Conservation (phyloP, 2,329 filamentous ascomycete genomes). For the Tolypocladium sp. region DNA sequence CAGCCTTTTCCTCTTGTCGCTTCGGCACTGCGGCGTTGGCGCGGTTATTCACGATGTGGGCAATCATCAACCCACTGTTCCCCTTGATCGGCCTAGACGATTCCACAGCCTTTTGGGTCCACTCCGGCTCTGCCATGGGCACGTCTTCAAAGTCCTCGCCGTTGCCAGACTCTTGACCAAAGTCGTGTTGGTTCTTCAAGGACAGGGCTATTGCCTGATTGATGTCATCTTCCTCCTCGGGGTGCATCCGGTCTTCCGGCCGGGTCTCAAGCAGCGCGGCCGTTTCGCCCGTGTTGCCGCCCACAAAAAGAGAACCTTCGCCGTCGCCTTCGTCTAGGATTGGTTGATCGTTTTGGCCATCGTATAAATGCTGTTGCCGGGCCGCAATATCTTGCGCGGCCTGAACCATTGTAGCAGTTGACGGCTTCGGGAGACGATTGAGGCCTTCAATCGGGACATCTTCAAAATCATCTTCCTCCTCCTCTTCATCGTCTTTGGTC, state of each 20-base stretch:
- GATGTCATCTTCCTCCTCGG: constrained; percentile 52
- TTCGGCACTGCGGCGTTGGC: constrained; percentile 52
- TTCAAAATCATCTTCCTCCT: constrained; percentile 73
- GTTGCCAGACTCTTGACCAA: constrained; percentile 25
- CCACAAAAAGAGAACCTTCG: constrained; percentile 41
- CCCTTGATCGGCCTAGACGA: constrained; percentile 41
- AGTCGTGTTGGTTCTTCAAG: constrained; percentile 52
- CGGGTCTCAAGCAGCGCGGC: constrained; percentile 12
- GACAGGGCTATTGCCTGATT: constrained; percentile 79
- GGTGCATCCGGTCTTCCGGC: constrained; percentile 27
- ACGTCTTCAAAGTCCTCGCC: constrained; percentile 42
- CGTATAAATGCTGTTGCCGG: constrained; percentile 18
- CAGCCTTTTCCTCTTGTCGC: constrained; percentile 12
- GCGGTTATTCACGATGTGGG: constrained; percentile 65
- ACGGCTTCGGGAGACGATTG: constrained; percentile 67
- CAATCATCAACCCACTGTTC: constrained; percentile 52
- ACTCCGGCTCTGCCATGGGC: constrained; percentile 35
- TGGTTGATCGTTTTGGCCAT: constrained; percentile 6
- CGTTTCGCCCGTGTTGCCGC: constrained; percentile 16
- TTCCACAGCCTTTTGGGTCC: constrained; percentile 45
- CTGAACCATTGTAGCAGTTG: constrained; percentile 12
- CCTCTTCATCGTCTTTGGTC: constrained; percentile 49
- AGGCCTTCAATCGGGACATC: constrained; percentile 87
- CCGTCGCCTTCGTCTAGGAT: constrained; percentile 29
- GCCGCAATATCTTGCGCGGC: constrained; percentile 14